phyloP scores from a whole-genome alignment of 768 basidiomycete species.

The Tulasnella calospora region DNA sequence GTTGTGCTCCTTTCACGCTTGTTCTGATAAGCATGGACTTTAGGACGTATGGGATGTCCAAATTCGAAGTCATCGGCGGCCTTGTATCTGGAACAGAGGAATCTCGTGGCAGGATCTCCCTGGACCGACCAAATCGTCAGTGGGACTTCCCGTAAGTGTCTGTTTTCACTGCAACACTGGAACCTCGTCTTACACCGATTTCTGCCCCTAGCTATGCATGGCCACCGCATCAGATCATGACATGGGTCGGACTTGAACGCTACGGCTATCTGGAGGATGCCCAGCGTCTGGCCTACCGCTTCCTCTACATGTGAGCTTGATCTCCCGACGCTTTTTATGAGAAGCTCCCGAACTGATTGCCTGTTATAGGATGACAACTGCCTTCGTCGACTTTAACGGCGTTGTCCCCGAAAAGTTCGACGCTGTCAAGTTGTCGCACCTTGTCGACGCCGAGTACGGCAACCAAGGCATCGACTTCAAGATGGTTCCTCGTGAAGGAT shows the following conservation, averaged over 20 bases:
- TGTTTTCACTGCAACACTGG: slow-evolving; percentile 35
- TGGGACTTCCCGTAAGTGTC: slow-evolving; percentile 90
- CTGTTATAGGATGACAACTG: slow-evolving; percentile 74
- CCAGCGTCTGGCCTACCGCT: slow-evolving; percentile 88
- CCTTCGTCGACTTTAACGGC: slow-evolving; percentile 95
- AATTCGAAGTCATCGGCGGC: slow-evolving; percentile 95
- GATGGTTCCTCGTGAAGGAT: slow-evolving; percentile 94
- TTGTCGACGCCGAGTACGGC: slow-evolving; percentile 96
- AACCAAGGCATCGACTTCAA: slow-evolving; percentile 97
- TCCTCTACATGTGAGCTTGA: slow-evolving; percentile 83
- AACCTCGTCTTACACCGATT: background rate
- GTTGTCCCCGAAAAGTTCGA: slow-evolving; percentile 99
- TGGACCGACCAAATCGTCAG: slow-evolving; percentile 95
- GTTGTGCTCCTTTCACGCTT: background rate
- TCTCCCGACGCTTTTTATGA: background rate
- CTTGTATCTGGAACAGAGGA: slow-evolving; percentile 95
- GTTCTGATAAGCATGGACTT: slow-evolving; percentile 26
- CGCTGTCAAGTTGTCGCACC: slow-evolving; percentile 89
- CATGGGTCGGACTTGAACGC: slow-evolving; percentile 94
- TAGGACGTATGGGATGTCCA: slow-evolving; percentile 74
- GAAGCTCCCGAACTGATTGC: background rate
- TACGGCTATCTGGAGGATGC: slow-evolving; percentile 94
- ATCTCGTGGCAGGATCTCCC: slow-evolving; percentile 89
- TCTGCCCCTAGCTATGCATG: slow-evolving; percentile 58
- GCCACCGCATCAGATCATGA: slow-evolving; percentile 99